These are phyloP conservation scores for Hura crepitans DNA, from an alignment of 441 rosid genomes.

Conservation along the genomic window DNA sequence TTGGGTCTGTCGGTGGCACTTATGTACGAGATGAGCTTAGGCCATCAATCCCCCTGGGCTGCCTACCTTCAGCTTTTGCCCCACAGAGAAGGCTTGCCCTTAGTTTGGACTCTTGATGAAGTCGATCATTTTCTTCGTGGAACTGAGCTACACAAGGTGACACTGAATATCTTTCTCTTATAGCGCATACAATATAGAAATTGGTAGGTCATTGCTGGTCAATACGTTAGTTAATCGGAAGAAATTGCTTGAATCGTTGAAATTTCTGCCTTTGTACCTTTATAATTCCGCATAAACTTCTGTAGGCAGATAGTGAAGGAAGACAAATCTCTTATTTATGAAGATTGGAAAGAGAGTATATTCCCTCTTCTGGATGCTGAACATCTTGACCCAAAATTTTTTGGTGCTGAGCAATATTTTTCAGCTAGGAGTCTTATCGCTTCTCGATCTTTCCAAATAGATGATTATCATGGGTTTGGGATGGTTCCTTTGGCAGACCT, in stretches of 20 bases:
- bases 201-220: neutral
- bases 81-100: conserved; percentile 50
- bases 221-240: neutral
- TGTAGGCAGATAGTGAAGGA: conserved; percentile 72
- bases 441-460: conserved; percentile 77
- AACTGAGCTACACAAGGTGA: conserved; percentile 83
- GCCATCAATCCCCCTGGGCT: conserved; percentile 64
- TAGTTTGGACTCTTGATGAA: conserved; percentile 58
- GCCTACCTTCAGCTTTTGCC: conserved; percentile 74
- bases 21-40: conserved; percentile 80
- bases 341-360: conserved; percentile 78
- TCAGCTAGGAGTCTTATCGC: conserved; percentile 68
- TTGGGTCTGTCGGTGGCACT: conserved; percentile 68
- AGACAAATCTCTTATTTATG: conserved; percentile 61
- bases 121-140: conserved; percentile 62
- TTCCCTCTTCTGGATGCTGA: conserved; percentile 46
- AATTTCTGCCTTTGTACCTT: conserved; percentile 2
- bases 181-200: neutral
- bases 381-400: conserved; percentile 33
- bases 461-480: conserved; percentile 74
- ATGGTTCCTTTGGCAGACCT: conserved; percentile 95
- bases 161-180: neutral
- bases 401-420: conserved; percentile 59
- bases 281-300: conserved; percentile 19
- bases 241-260: neutral